These are phyloP conservation scores for Pestalotiopsis sp. DNA, from an alignment of 2,329 filamentous ascomycete genomes.

Conservation along the genomic window DNA sequence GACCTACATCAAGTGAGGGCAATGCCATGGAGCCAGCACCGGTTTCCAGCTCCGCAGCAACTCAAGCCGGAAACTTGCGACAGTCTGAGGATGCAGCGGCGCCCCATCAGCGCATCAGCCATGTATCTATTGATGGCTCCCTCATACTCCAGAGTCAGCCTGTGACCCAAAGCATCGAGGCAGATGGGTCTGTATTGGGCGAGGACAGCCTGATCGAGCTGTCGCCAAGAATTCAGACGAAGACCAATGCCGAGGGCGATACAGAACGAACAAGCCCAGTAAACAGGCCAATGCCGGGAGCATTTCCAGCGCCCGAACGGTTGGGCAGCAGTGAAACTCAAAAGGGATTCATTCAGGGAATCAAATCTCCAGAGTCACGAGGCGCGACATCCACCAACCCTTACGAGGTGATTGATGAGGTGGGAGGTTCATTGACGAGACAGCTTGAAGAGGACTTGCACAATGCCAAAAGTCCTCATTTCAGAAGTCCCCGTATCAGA, in stretches of 20 bases:
- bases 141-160: neutral
- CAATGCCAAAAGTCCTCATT: neutral
- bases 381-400: neutral
- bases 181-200: neutral
- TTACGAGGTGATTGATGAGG: neutral
- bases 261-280: neutral
- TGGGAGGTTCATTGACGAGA: neutral
- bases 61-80: neutral
- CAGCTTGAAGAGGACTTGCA: neutral
- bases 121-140: neutral
- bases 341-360: neutral
- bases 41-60: neutral
- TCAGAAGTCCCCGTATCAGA: no score
- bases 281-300: neutral
- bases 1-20: slow-evolving; percentile 1
- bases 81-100: neutral
- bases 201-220: neutral
- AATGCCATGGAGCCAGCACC: neutral
- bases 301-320: neutral
- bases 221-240: neutral
- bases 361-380: neutral
- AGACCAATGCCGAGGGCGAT: neutral
- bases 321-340: neutral
- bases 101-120: neutral
- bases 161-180: neutral